Conservation (phyloP, 2,329 filamentous ascomycete species). For the Penicillium sp. region DNA sequence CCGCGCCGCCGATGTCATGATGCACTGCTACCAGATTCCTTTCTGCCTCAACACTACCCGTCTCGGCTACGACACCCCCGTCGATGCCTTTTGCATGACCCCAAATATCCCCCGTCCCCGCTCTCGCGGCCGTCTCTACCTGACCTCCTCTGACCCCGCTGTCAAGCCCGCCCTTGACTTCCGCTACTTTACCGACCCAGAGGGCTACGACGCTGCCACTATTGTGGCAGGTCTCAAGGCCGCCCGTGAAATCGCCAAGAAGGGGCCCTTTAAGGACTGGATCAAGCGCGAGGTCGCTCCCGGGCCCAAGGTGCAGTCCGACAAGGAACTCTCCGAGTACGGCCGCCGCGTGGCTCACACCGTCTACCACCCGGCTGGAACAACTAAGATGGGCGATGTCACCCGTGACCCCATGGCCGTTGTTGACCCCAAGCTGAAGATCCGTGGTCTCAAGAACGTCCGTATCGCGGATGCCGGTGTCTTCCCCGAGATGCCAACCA, state of each 20-base stretch:
- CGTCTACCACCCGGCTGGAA: slow-evolving; percentile 87
- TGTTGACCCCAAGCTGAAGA: slow-evolving; percentile 74
- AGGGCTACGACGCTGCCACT: slow-evolving; percentile 83
- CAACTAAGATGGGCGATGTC: slow-evolving; percentile 86
- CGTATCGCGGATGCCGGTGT: slow-evolving; percentile 86
- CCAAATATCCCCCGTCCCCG: slow-evolving; percentile 86
- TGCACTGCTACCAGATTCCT: slow-evolving; percentile 96
- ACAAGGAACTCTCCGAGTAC: slow-evolving; percentile 82
- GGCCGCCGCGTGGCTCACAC: slow-evolving; percentile 82
- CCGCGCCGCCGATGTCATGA: slow-evolving; percentile 85
- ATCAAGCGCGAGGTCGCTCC: slow-evolving; percentile 82
- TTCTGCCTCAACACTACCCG: slow-evolving; percentile 85
- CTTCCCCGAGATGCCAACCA: slow-evolving; percentile 83
- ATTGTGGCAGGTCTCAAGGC: slow-evolving; percentile 78
- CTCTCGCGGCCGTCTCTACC: slow-evolving; percentile 76
- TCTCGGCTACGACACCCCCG: slow-evolving; percentile 72
- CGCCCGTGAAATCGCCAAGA: slow-evolving; percentile 75
- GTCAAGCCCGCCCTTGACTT: slow-evolving; percentile 86
- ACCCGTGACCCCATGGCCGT: slow-evolving; percentile 72
- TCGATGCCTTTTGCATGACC: slow-evolving; percentile 90
- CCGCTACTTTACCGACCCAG: slow-evolving; percentile 85
- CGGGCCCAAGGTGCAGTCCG: slow-evolving; percentile 72
- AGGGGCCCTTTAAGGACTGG: slow-evolving; percentile 80
- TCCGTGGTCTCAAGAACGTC: slow-evolving; percentile 73
- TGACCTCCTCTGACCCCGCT: slow-evolving; percentile 74